Evolutionary conservation across 108 stramenopile genomes (phyloP).

Genomic region (Pseudonitzschia multistriata): DNA sequence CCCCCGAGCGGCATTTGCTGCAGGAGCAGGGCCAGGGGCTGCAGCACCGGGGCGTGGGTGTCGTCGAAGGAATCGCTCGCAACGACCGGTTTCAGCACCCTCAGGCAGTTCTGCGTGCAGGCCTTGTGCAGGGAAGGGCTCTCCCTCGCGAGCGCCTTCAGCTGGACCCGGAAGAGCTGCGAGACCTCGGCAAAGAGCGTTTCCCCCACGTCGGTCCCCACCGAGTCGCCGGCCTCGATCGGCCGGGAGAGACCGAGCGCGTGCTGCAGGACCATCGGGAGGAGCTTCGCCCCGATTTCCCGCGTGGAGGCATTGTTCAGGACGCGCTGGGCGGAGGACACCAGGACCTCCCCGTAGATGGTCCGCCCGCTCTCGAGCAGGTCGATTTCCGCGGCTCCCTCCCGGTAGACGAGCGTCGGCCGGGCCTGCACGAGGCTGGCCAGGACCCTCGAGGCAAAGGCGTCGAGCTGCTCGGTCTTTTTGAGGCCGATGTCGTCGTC

Average conservation of each 20-base stretch:
- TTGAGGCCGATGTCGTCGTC: slow-evolving; percentile 18
- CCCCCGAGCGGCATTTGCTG: slow-evolving; percentile 15
- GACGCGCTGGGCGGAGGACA: slow-evolving; percentile 49
- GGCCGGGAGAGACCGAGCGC: slow-evolving; percentile 40
- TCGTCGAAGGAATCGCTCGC: slow-evolving; percentile 10
- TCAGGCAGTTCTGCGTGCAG: slow-evolving; percentile 31
- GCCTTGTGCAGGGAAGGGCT: slow-evolving; percentile 16
- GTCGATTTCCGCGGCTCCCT: slow-evolving; percentile 26
- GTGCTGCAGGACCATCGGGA: slow-evolving; percentile 55
- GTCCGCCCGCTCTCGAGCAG: slow-evolving; percentile 28
- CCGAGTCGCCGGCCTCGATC: slow-evolving; percentile 33
- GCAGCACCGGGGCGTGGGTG: slow-evolving; percentile 21
- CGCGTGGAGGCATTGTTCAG: slow-evolving; percentile 9
- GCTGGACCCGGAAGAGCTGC: slow-evolving; percentile 31
- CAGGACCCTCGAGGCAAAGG: slow-evolving; percentile 55
- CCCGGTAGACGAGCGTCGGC: slow-evolving; percentile 35
- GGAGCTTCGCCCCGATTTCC: slow-evolving; percentile 41
- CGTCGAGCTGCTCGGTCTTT: slow-evolving; percentile 20
- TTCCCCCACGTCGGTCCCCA: slow-evolving; percentile 25
- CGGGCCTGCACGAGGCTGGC: slow-evolving; percentile 59
- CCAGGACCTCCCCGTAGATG: slow-evolving; percentile 49
- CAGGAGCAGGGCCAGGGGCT: slow-evolving; percentile 31
- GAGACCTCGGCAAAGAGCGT: slow-evolving; percentile 43
- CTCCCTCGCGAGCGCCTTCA: neutral
- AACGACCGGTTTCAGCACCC: slow-evolving; percentile 23